These are phyloP conservation scores for Cnidoscolus chayamansa DNA, from an alignment of 441 rosid genomes.

Conservation along the genomic window DNA sequence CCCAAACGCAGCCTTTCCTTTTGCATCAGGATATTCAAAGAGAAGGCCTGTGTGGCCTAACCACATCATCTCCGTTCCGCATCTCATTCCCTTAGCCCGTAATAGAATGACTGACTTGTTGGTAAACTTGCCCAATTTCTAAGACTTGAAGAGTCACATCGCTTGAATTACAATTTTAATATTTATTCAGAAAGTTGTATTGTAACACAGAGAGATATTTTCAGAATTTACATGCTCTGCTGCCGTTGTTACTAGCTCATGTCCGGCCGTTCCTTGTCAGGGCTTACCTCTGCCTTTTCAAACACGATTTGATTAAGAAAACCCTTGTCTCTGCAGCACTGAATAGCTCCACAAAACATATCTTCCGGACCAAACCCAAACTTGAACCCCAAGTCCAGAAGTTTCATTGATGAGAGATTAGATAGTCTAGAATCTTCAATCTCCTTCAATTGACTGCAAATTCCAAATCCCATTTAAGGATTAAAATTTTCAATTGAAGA, in stretches of 20 bases:
- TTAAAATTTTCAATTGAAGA: background rate
- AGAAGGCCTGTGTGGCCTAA: conserved; percentile 18
- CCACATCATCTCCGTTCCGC: too few relatives aligned
- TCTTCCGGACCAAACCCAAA: conserved; percentile 4
- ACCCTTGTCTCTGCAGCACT: conserved; percentile 12
- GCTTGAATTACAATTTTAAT: too few relatives aligned
- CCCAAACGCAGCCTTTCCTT: conserved; percentile 28
- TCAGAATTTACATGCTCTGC: too few relatives aligned
- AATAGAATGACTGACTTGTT: too few relatives aligned
- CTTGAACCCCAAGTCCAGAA: conserved; percentile 7
- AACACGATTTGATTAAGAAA: background rate
- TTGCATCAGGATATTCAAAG: conserved; percentile 30
- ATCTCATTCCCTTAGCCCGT: too few relatives aligned
- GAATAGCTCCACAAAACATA: conserved; percentile 4
- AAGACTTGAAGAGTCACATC: too few relatives aligned
- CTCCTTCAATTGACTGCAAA: conserved; percentile 1
- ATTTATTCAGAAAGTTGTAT: too few relatives aligned
- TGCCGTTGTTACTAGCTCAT: too few relatives aligned
- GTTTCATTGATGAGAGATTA: conserved; percentile 8
- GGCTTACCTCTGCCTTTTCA: background rate
- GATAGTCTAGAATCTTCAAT: background rate
- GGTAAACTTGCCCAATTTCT: too few relatives aligned
- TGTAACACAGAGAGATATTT: too few relatives aligned
- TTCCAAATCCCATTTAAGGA: background rate
- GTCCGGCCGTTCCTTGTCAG: too few relatives aligned